phyloP scores from a whole-genome alignment of 2,329 filamentous ascomycete genomes.

The Aspergillus fumigatiaffinis region DNA sequence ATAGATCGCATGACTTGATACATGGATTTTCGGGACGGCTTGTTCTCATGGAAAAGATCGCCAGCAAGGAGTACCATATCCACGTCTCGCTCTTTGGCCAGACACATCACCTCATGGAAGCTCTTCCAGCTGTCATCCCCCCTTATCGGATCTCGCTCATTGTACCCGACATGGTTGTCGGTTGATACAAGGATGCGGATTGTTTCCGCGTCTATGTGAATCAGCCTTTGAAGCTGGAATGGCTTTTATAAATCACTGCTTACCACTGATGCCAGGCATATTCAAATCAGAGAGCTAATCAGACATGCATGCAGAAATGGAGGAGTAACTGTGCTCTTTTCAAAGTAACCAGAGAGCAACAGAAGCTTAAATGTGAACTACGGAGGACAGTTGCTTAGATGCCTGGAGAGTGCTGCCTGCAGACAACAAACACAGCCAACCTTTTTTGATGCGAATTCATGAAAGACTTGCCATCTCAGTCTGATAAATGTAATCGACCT shows the following conservation, averaged over 20 bases:
- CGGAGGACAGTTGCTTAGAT: background rate
- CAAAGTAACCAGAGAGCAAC: background rate
- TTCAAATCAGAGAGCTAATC: background rate
- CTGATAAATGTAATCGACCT: background rate
- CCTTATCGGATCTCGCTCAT: constrained; percentile 88
- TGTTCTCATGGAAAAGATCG: constrained; percentile 97
- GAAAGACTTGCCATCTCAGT: background rate
- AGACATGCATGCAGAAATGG: background rate
- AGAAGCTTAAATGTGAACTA: background rate
- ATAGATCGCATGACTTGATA: constrained; percentile 96
- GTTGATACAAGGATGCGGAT: constrained; percentile 93
- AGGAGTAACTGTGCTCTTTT: background rate
- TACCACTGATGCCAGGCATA: constrained; percentile 29
- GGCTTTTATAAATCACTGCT: constrained; percentile 2
- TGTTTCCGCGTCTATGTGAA: constrained; percentile 62
- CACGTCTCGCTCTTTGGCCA: constrained; percentile 83
- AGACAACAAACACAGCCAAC: background rate
- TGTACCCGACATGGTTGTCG: constrained; percentile 96
- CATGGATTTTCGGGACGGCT: constrained; percentile 90
- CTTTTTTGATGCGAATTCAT: background rate
- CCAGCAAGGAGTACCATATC: constrained; percentile 96
- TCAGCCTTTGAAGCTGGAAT: constrained; percentile 5
- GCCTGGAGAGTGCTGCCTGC: constrained; percentile 3
- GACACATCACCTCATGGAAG: constrained; percentile 90
- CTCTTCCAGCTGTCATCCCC: constrained; percentile 95